phyloP scores from a whole-genome alignment of 129 eudicot species.

The Dittrichia graveolens region DNA sequence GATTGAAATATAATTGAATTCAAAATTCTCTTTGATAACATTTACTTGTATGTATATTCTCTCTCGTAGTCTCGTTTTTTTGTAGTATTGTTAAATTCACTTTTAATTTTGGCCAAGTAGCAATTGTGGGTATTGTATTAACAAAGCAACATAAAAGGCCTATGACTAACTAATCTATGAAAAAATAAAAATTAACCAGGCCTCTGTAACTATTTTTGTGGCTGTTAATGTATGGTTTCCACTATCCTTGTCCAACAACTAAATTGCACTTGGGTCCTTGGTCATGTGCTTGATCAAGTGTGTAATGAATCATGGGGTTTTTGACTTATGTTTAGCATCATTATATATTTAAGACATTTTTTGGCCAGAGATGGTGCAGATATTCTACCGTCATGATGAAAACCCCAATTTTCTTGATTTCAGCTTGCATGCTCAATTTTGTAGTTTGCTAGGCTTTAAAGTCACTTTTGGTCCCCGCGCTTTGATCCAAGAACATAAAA shows the following conservation, averaged over 20 bases:
- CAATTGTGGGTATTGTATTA: too few relatives aligned
- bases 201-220: too few relatives aligned
- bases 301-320: neutral
- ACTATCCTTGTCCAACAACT: neutral
- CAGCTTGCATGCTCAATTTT: conserved; percentile 7
- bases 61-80: too few relatives aligned
- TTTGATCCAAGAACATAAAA: too few relatives aligned
- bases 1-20: too few relatives aligned
- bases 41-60: too few relatives aligned
- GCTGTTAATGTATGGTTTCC: neutral
- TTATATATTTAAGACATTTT: neutral
- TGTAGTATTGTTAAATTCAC: too few relatives aligned
- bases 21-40: too few relatives aligned
- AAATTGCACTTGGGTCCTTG: neutral
- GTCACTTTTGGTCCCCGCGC: neutral
- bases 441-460: neutral
- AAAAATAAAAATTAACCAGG: too few relatives aligned
- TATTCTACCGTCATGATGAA: conserved; percentile 24
- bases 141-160: too few relatives aligned
- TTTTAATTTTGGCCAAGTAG: too few relatives aligned
- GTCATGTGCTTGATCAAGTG: neutral
- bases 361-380: conserved; percentile 12
- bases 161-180: too few relatives aligned
- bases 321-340: neutral
- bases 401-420: neutral